These are phyloP conservation scores for Pontederia paniculata DNA, from an alignment of 176 grass and related monocot genomes.

Conservation along the genomic window DNA sequence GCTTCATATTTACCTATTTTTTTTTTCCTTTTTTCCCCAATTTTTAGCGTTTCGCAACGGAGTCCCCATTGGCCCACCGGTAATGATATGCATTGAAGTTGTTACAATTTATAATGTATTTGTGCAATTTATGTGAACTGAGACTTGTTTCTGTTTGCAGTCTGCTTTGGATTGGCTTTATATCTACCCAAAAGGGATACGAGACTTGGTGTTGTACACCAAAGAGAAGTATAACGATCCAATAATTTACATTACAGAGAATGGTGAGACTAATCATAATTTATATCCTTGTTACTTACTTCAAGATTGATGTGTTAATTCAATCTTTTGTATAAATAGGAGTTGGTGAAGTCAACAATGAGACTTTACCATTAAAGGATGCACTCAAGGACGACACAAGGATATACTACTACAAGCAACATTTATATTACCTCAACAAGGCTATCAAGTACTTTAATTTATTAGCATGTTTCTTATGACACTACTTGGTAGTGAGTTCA, in stretches of 20 bases:
- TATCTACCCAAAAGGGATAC: conserved; percentile 32
- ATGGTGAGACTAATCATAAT: not conserved
- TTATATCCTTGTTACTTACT: not conserved
- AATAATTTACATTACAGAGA: conserved; percentile 15
- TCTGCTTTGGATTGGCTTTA: conserved; percentile 32
- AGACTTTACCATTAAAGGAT: not conserved
- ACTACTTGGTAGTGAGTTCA: not conserved
- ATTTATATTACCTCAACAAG: not conserved
- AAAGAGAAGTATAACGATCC: conserved; percentile 30
- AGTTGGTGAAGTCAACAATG: not conserved
- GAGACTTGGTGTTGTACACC: conserved; percentile 42
- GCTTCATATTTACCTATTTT: too few species aligned
- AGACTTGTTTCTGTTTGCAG: not conserved
- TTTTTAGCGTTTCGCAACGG: conserved; percentile 11
- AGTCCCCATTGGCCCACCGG: conserved; percentile 19
- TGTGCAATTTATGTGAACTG: not conserved
- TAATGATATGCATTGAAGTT: not conserved
- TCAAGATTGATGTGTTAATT: not conserved
- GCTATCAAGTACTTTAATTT: conserved; percentile 12
- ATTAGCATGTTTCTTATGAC: not conserved
- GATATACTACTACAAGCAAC: not conserved
- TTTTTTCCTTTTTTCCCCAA: not conserved
- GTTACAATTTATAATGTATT: not conserved
- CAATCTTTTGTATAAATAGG: not conserved
- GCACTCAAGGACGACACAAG: conserved; percentile 15